phyloP scores from a whole-genome alignment of 2,329 filamentous ascomycete species.

The Nigrospora osmanthi region DNA sequence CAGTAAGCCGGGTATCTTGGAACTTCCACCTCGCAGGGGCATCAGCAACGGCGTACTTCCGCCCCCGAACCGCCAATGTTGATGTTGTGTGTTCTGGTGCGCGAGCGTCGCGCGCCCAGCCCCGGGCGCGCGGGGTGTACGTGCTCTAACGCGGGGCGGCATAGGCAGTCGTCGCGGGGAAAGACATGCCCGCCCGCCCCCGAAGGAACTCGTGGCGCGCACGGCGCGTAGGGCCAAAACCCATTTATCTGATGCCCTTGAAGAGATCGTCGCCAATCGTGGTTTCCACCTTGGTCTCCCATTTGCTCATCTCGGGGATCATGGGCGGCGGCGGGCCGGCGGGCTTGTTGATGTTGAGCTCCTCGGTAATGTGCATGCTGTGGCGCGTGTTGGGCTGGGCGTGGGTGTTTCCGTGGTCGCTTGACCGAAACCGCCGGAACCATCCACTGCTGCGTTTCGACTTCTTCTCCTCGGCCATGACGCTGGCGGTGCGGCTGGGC shows the following conservation, averaged over 20 bases:
- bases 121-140: too few relatives aligned
- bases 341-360: constrained; percentile 24
- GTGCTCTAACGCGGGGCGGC: too few relatives aligned
- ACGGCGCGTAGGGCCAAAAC: too few relatives aligned
- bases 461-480: constrained; percentile 43
- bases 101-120: neutral
- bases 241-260: constrained; percentile 47
- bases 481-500: constrained; percentile 40
- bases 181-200: too few relatives aligned
- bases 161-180: constrained; percentile 8
- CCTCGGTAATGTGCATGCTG: constrained; percentile 30
- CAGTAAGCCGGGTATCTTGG: constrained; percentile 24
- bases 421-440: constrained; percentile 46
- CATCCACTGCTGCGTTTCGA: constrained; percentile 49
- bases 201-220: too few relatives aligned
- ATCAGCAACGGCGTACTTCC: too few relatives aligned
- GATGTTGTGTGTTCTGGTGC: too few relatives aligned
- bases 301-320: constrained; percentile 49
- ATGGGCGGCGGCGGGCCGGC: constrained; percentile 48
- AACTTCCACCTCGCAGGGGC: constrained; percentile 10
- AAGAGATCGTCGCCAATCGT: constrained; percentile 46
- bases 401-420: constrained; percentile 8
- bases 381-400: constrained; percentile 27
- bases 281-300: constrained; percentile 40
- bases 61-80: too few relatives aligned